Evolutionary conservation across 176 grass and related monocot species (phyloP).

Genomic region (Aegilops tauschii): DNA sequence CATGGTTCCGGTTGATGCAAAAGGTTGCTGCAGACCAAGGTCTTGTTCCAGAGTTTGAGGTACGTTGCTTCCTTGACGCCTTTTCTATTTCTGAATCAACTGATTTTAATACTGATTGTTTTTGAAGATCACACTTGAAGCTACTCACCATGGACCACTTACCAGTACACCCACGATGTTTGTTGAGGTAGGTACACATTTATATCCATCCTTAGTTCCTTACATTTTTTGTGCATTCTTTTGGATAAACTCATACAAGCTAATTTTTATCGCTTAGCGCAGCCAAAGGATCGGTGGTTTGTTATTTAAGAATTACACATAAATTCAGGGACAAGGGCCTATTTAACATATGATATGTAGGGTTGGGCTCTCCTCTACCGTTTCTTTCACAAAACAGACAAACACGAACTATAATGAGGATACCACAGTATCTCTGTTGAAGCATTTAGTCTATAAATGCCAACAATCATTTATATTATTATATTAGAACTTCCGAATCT

Average conservation of each 20-base stretch:
- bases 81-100: not conserved
- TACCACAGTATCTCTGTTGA: not conserved
- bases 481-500: not conserved
- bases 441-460: not conserved
- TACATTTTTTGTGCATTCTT: not conserved
- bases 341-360: not conserved
- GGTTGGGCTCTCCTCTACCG: not conserved
- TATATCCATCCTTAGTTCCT: slow-evolving; percentile 14
- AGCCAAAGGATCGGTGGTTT: not conserved
- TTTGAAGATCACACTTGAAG: slow-evolving; percentile 85
- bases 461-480: not conserved
- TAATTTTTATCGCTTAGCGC: not conserved
- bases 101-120: slow-evolving; percentile 12
- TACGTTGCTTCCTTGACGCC: slow-evolving; percentile 10
- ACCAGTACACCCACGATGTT: slow-evolving; percentile 84
- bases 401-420: not conserved
- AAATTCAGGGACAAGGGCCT: not conserved
- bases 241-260: not conserved
- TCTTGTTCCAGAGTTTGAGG: slow-evolving; percentile 95
- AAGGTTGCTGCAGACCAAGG: slow-evolving; percentile 60
- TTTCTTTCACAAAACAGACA: not conserved
- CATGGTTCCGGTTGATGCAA: slow-evolving; percentile 78
- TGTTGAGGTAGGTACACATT: slow-evolving; percentile 74
- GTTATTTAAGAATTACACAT: not conserved
- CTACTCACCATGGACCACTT: slow-evolving; percentile 40